Evolutionary conservation across 352 stramenopile species (phyloP).

Genomic region (Pythium chondricola): DNA sequence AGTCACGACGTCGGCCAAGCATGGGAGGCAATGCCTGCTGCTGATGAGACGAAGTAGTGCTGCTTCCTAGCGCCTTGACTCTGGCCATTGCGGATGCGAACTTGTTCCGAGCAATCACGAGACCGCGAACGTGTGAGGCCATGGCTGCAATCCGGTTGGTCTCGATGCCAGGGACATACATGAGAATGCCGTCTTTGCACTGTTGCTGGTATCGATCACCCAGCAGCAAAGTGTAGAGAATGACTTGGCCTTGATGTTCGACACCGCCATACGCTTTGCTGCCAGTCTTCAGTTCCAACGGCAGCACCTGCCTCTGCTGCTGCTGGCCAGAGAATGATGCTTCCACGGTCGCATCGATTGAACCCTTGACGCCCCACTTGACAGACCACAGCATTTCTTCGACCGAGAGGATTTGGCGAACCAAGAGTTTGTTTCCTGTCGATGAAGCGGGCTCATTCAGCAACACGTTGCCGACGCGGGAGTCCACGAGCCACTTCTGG

Average conservation of each 20-base stretch:
- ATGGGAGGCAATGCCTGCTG: slow-evolving; percentile 56
- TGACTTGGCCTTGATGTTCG: slow-evolving; percentile 82
- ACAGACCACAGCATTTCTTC: slow-evolving; percentile 86
- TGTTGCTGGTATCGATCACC: slow-evolving; percentile 67
- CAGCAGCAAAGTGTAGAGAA: slow-evolving; percentile 83
- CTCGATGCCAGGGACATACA: slow-evolving; percentile 69
- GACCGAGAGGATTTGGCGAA: slow-evolving; percentile 52
- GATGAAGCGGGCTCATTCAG: slow-evolving; percentile 30
- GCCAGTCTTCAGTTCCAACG: slow-evolving; percentile 87
- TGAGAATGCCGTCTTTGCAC: slow-evolving; percentile 54
- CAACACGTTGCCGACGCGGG: slow-evolving; percentile 18
- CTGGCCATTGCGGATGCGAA: slow-evolving; percentile 55
- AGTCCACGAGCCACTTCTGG: slow-evolving; percentile 36
- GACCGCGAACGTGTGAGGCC: slow-evolving; percentile 45
- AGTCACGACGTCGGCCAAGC: slow-evolving; percentile 57
- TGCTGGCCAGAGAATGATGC: slow-evolving; percentile 25
- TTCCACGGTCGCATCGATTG: slow-evolving; percentile 66
- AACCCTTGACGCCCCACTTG: slow-evolving; percentile 79
- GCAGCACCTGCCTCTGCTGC: too few species aligned
- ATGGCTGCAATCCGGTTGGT: slow-evolving; percentile 59
- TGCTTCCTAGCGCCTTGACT: slow-evolving; percentile 42
- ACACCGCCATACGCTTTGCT: slow-evolving; percentile 48
- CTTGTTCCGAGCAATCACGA: slow-evolving; percentile 68
- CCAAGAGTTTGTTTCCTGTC: slow-evolving; percentile 19
- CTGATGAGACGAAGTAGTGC: slow-evolving; percentile 35